Evolutionary conservation across 73 alveolate genomes (phyloP).

Genomic region (Tetrahymena borealis): DNA sequence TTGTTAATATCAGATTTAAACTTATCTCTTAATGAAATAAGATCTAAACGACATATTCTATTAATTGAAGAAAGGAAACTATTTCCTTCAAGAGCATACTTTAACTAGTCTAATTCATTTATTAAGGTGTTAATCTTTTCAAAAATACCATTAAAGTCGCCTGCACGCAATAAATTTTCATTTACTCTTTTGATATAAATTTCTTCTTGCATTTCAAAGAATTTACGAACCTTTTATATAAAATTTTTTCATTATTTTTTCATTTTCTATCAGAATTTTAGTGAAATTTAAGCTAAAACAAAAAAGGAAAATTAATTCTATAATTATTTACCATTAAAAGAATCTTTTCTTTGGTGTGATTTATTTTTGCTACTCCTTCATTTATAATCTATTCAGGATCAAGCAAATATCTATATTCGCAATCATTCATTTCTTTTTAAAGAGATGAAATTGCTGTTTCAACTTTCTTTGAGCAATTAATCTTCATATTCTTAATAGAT

Average conservation of each 20-base stretch:
- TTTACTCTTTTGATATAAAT: constrained; percentile 8
- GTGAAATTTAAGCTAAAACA: no score
- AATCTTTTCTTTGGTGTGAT: constrained; percentile 16
- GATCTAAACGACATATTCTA: constrained; percentile 38
- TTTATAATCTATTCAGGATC: constrained; percentile 36
- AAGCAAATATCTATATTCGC: constrained; percentile 6
- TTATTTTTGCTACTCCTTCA: constrained; percentile 12
- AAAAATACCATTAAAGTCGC: not conserved
- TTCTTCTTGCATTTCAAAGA: constrained; percentile 20
- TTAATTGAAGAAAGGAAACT: constrained; percentile 5
- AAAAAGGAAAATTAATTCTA: not conserved
- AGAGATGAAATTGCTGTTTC: constrained; percentile 14
- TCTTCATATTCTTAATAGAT: constrained; percentile 14
- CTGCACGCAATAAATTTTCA: constrained; percentile 15
- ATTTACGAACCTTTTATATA: not conserved
- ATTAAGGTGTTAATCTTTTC: constrained; percentile 5
- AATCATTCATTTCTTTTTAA: constrained; percentile 10
- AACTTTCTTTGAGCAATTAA: constrained; percentile 26
- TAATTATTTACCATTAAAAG: not conserved
- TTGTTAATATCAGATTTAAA: constrained; percentile 37
- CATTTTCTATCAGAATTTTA: no score
- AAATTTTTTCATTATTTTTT: not conserved
- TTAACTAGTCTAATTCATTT: constrained; percentile 7
- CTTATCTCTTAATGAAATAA: constrained; percentile 10
- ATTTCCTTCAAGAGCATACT: constrained; percentile 4